Base-by-base conservation (phyloP, 345 rosid species). In the Lagerstroemia speciosa region DNA sequence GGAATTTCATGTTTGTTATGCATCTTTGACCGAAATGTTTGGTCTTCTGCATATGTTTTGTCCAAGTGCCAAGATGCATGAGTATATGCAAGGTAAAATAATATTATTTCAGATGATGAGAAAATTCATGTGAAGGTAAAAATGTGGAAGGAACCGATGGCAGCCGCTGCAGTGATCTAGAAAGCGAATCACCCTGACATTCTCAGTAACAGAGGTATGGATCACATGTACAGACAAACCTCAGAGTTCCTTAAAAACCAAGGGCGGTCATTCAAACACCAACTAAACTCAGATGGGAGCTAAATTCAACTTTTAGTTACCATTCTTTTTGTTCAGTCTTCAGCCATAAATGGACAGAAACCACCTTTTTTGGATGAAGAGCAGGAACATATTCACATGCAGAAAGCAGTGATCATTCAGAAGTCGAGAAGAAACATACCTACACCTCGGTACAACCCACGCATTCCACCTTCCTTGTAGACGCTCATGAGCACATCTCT, bases 381-480 rank as follows among this genome's bases (percentile, higher is more conserved):
- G 16, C 33, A 57, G 29, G 62, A 57, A 57, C 46, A 57, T 5
- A 26, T 24, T 45, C 5, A 26, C 19, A n/a, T 1, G 20, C 57
- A 67, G 1, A 71, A 24, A 15, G 15, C 45, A 43, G 38, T 11
- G 20, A 8, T 61, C 3, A 60, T 24, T 19, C 8, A 40, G 30
- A 5, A 66, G 74, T 66, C 71, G 31, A 31, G 45, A n/a, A 5
- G 2, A 64, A 57, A 69, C 82, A n/a, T 77, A 93, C 98, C 97
- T 74, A 93, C 77, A 71, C 98, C 98, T 46, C 97, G 82, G 77
- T 93, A 93, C 32, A 93, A 77, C 62, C 79, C 92, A 48, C 92
- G 97, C 26, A 80, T 69, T 69, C 97, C 93, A 67, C 90, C 98
- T 84, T 85, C 94, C 82, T 78, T 87, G 79, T 87, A 91, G 73